phyloP scores from a whole-genome alignment of 306 rosid species.

The Quercus bicolor region DNA sequence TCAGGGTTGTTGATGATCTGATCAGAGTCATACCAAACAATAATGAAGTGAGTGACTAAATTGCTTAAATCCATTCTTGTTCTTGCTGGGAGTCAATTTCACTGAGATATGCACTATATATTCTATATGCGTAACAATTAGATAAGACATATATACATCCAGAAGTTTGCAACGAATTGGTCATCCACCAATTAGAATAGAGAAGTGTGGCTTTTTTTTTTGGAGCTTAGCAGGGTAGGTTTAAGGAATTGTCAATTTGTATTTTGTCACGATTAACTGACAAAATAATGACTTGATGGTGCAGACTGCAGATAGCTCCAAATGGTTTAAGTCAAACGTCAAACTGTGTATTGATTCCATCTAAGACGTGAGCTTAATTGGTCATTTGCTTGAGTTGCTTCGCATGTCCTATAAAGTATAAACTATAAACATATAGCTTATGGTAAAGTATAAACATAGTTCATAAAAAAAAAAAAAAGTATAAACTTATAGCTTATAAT shows the following conservation, averaged over 20 bases:
- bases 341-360: neutral
- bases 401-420: neutral
- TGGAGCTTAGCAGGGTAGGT: neutral
- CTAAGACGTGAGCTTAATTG: neutral
- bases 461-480: no score
- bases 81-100: neutral
- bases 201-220: neutral
- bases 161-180: neutral
- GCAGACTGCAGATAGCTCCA: neutral
- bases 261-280: neutral
- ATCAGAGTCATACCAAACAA: neutral
- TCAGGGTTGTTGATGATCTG: neutral
- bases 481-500: no score
- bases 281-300: neutral
- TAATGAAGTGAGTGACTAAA: neutral
- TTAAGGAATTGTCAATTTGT: no score
- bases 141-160: neutral
- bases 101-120: no score
- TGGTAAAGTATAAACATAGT: no score
- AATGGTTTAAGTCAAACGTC: neutral
- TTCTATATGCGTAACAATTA: neutral
- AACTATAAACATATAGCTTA: no score
- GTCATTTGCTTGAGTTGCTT: neutral
- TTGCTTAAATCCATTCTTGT: neutral
- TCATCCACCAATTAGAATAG: neutral